Evolutionary conservation across 2,329 filamentous ascomycete species (phyloP).

Genomic region (Ceratocystis eucalypticola): DNA sequence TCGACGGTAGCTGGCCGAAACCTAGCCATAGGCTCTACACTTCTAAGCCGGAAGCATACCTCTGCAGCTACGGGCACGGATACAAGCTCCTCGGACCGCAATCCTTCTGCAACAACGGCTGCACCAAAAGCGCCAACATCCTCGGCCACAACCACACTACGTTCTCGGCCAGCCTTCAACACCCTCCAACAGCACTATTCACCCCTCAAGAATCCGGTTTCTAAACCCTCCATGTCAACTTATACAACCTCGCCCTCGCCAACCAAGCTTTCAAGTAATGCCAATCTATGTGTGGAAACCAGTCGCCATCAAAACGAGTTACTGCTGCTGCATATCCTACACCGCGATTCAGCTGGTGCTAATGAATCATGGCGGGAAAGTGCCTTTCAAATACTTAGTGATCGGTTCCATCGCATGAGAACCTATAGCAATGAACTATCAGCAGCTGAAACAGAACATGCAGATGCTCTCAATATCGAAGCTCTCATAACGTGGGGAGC

Average conservation of each 20-base stretch:
- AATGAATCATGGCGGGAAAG: conserved; percentile 41
- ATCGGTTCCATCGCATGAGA: conserved; percentile 32
- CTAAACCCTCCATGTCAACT: conserved; percentile 47
- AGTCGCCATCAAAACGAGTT: conserved; percentile 49
- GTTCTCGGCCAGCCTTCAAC: conserved; percentile 43
- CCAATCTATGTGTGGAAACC: conserved; percentile 45
- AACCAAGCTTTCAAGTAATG: conserved; percentile 46
- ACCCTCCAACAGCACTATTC: conserved; percentile 56
- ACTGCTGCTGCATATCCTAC: conserved; percentile 50
- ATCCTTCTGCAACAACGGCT: not conserved
- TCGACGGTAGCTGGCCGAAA: not conserved
- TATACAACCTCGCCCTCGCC: conserved; percentile 48
- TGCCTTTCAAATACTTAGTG: conserved; percentile 36
- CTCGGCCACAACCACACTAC: conserved; percentile 23
- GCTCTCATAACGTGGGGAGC: conserved; percentile 40
- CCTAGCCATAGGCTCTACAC: not conserved
- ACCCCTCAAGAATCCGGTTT: conserved; percentile 43
- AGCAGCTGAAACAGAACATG: conserved; percentile 30
- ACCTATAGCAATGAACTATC: conserved; percentile 27
- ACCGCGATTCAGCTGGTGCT: conserved; percentile 38
- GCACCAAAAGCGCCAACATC: conserved; percentile 11
- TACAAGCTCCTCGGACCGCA: not conserved
- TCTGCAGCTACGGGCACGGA: not conserved
- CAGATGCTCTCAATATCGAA: conserved; percentile 38
- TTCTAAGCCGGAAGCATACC: not conserved